phyloP scores from a whole-genome alignment of 2,329 filamentous ascomycete genomes.

The Ceratocystis smalleyi region DNA sequence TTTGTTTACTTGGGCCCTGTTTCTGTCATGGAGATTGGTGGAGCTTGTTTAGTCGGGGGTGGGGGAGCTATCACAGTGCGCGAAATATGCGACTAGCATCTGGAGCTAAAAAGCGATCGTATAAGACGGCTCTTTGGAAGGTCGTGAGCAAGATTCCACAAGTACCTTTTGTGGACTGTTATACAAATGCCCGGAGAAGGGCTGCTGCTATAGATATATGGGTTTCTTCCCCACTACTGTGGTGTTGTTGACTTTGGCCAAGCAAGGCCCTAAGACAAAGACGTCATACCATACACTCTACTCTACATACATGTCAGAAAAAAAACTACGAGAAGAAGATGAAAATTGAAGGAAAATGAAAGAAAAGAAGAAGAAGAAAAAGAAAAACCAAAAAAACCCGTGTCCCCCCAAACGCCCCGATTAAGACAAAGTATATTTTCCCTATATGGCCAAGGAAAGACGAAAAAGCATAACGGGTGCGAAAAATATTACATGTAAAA shows the following conservation, averaged over 20 bases:
- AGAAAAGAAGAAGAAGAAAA: too few species aligned
- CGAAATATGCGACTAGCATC: conserved; percentile 1
- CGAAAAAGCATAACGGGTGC: neutral
- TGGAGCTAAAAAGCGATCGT: neutral
- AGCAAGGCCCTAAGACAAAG: neutral
- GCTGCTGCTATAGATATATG: neutral
- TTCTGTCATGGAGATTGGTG: conserved; percentile 1
- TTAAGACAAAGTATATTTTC: neutral
- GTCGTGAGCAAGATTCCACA: neutral
- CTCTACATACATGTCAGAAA: neutral
- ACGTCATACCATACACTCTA: too few species aligned
- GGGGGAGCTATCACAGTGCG: neutral
- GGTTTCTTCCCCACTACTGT: neutral
- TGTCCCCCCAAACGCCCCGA: neutral
- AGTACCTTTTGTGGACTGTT: too few species aligned
- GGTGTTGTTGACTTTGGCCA: neutral
- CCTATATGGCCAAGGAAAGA: neutral
- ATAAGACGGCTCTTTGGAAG: neutral
- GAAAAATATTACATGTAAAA: neutral
- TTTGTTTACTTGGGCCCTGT: neutral
- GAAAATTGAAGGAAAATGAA: neutral
- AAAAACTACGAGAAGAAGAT: neutral
- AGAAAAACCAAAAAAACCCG: neutral
- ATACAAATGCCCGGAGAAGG: neutral
- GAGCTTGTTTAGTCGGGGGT: neutral